Base-by-base conservation (phyloP, 2,329 filamentous ascomycete genomes). In the Botrytis elliptica region DNA sequence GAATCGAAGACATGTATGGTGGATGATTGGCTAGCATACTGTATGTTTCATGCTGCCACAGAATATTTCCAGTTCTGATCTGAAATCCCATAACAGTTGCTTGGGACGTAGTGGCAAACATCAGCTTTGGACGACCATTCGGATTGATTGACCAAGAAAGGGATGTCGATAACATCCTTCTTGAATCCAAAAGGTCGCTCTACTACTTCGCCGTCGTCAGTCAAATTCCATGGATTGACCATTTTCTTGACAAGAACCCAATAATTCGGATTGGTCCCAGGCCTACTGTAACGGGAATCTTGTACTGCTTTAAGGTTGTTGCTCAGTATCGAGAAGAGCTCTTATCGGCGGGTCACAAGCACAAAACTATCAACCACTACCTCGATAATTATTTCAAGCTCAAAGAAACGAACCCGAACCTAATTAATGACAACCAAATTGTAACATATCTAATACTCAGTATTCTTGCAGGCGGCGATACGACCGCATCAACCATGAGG, bases 171-270 rank as follows among this genome's bases (percentile, higher is more conserved):
- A 36, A 36, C n/a, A 38, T 66, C 46, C 65, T 72, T 33, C 4
- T 14, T 36, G 46, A 64, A 57, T 38, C 29, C 29, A 20, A 29
- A 38, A 65, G 22, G 64, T n/a, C 20, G n/a, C 60, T 66, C 22
- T 72, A 57, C 38, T 66, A 66, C n/a, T 72, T 57, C 36, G 46
- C 60, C 14, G 42, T n/a, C 33, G 18, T 55, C 29, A 66, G 70
- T n/a, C 62, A 72, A 36, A 72, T 66, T 36, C 70, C 70, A n/a
- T 71, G 60, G 38, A 64, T 71, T 22, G 60, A 44, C 33, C 18
- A 57, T 16, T 33, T 65, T 20, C 70, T 72, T 12, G 36, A 72
- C 9, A 72, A 66, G n/a, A 59, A 59, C 22, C 38, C 46, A 29
- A 36, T 59, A 5, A 20, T 65, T n/a, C 36, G 49, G 44, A 46